Conservation (phyloP, 441 rosid species). For the Jatropha multifida region DNA sequence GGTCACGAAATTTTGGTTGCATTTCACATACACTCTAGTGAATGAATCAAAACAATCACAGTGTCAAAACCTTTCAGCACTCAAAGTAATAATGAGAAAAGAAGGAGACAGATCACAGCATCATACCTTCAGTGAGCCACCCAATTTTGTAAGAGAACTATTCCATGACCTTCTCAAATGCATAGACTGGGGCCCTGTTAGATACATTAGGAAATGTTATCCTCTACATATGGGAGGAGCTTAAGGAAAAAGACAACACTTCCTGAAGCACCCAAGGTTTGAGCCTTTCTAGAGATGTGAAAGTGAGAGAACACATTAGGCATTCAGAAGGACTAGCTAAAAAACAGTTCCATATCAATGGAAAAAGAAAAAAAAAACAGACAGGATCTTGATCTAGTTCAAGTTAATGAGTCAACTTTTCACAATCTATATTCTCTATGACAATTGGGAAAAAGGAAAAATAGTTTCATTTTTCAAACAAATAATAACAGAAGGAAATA, state of each 20-base stretch:
- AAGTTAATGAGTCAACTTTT: constrained; percentile 9
- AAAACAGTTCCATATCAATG: neutral
- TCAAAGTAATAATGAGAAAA: neutral
- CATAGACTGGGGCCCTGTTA: constrained; percentile 45
- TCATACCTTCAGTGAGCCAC: constrained; percentile 63
- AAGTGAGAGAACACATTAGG: neutral
- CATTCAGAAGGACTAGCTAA: neutral
- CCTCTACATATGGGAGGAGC: constrained; percentile 10
- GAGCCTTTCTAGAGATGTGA: neutral
- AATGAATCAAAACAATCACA: neutral
- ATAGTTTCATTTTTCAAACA: constrained; percentile 10
- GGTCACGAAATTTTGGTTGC: neutral
- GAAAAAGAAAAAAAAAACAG: neutral
- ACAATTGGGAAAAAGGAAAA: neutral
- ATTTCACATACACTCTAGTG: neutral
- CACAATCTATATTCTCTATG: constrained; percentile 14
- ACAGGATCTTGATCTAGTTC: neutral
- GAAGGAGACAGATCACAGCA: neutral
- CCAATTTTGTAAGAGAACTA: constrained; percentile 47
- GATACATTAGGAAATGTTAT: constrained; percentile 19
- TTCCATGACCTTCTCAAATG: constrained; percentile 36
- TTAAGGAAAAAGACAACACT: neutral
- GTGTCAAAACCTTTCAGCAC: neutral
- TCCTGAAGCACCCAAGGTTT: neutral
- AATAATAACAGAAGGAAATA: constrained; percentile 17